phyloP scores from a whole-genome alignment of 768 basidiomycete genomes.

The Psilocybe cubensis region DNA sequence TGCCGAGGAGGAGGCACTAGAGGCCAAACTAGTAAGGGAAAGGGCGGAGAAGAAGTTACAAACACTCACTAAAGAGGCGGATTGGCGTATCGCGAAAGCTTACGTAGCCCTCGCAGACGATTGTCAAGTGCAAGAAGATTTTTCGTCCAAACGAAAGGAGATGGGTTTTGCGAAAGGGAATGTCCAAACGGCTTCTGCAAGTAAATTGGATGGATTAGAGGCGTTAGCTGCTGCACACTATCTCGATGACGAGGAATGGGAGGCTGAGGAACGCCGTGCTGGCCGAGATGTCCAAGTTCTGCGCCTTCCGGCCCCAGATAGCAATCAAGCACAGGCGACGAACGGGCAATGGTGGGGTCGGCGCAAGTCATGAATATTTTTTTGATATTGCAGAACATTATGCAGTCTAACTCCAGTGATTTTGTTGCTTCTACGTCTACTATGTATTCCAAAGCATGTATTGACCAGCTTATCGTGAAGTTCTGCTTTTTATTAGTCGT shows the following conservation, averaged over 20 bases:
- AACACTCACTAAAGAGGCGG: slow-evolving; percentile 68
- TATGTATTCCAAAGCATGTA: too few species aligned
- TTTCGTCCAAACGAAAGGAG: slow-evolving; percentile 37
- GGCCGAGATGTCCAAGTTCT: slow-evolving; percentile 24
- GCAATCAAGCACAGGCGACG: not conserved
- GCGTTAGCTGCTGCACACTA: slow-evolving; percentile 59
- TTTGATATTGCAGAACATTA: too few species aligned
- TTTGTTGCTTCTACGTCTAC: too few species aligned
- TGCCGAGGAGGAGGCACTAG: slow-evolving; percentile 36
- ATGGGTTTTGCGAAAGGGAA: slow-evolving; percentile 5
- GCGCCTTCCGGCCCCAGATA: slow-evolving; percentile 13
- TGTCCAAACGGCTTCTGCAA: slow-evolving; percentile 4
- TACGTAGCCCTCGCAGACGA: slow-evolving; percentile 72
- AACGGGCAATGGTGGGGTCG: slow-evolving; percentile 1
- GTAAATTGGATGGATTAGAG: slow-evolving; percentile 34
- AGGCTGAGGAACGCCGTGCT: slow-evolving; percentile 39
- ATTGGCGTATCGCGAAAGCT: slow-evolving; percentile 66
- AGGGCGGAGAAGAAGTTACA: slow-evolving; percentile 65
- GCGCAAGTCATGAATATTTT: not conserved
- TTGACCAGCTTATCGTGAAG: too few species aligned
- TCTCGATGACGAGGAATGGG: slow-evolving; percentile 75
- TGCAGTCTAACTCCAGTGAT: too few species aligned
- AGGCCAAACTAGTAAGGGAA: slow-evolving; percentile 50
- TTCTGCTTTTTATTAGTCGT: too few species aligned
- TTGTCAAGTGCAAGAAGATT: slow-evolving; percentile 27